Percentiles rank a stretch among this genome's conserved stretches.
Evolutionary conservation across 768 basidiomycete species (phyloP).

Genomic region (Pleurotus eryngii): DNA sequence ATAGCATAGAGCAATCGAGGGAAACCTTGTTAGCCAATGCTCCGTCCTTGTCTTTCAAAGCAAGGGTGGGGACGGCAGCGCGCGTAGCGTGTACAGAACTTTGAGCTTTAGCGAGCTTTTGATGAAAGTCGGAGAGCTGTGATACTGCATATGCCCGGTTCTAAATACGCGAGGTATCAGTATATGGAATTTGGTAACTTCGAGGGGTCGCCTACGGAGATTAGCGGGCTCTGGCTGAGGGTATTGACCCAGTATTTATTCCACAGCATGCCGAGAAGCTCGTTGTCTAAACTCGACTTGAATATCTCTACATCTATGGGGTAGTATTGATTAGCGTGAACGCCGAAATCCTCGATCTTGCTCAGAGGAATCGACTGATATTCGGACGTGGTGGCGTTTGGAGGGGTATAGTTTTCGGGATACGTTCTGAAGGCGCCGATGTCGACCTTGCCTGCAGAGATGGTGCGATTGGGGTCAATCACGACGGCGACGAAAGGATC

Average conservation of each 20-base stretch:
- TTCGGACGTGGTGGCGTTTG: conserved; percentile 65
- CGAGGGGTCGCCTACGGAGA: conserved; percentile 59
- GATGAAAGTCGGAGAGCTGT: conserved; percentile 84
- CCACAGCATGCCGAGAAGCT: conserved; percentile 89
- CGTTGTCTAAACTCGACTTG: conserved; percentile 85
- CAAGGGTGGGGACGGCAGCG: conserved; percentile 40
- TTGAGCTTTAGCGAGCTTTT: conserved; percentile 81
- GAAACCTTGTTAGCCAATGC: conserved; percentile 40
- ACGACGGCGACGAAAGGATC: conserved; percentile 98
- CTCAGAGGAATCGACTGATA: conserved; percentile 95
- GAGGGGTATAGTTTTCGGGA: conserved; percentile 91
- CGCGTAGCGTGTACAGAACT: conserved; percentile 54
- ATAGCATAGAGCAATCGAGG: background rate
- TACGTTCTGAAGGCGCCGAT: conserved; percentile 99
- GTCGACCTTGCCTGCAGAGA: conserved; percentile 97
- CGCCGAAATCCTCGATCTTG: conserved; percentile 99
- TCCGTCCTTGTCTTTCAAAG: conserved; percentile 48
- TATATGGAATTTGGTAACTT: no score
- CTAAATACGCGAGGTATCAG: conserved; percentile 34
- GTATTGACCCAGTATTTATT: conserved; percentile 99
- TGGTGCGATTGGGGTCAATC: conserved; percentile 96
- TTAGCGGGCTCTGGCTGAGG: conserved; percentile 86
- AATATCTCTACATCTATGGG: conserved; percentile 92
- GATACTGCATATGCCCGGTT: conserved; percentile 93
- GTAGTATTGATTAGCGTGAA: conserved; percentile 96